phyloP scores from a whole-genome alignment of 352 stramenopile genomes.

The Phytophthora pinifolia region DNA sequence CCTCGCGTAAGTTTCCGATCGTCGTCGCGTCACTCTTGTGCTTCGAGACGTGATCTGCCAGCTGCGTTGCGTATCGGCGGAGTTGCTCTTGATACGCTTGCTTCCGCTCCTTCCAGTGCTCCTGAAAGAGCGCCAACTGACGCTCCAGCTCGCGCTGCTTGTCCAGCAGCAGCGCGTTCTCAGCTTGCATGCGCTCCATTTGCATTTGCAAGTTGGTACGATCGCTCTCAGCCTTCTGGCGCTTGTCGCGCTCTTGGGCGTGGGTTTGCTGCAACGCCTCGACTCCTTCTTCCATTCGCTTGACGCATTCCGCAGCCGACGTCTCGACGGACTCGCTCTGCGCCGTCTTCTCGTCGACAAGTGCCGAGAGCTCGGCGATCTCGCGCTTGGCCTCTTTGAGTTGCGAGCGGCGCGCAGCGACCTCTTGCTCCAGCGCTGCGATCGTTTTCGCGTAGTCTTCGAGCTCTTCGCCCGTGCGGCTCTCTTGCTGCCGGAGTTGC shows the following conservation, averaged over 20 bases:
- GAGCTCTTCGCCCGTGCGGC: constrained; percentile 30
- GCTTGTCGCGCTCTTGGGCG: constrained; percentile 44
- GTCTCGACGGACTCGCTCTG: constrained; percentile 45
- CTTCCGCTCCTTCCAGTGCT: constrained; percentile 53
- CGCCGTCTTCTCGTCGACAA: constrained; percentile 39
- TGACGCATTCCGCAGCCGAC: constrained; percentile 49
- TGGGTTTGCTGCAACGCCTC: constrained; percentile 37
- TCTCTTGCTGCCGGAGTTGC: constrained; percentile 44
- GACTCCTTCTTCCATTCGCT: constrained; percentile 39
- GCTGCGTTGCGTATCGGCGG: constrained; percentile 27
- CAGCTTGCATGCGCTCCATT: constrained; percentile 35
- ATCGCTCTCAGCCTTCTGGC: constrained; percentile 46
- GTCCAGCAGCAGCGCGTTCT: constrained; percentile 31
- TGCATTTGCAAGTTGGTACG: constrained; percentile 39
- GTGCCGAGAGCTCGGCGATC: constrained; percentile 24
- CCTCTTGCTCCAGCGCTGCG: constrained; percentile 36
- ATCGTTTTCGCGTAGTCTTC: constrained; percentile 42
- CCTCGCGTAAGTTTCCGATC: constrained; percentile 38
- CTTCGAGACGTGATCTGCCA: constrained; percentile 35
- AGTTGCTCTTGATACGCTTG: constrained; percentile 46
- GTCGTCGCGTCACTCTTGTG: constrained; percentile 41
- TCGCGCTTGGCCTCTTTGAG: constrained; percentile 41
- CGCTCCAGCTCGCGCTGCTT: constrained; percentile 40
- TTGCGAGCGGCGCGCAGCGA: constrained; percentile 29
- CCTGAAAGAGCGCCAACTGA: constrained; percentile 35